Percentiles rank a stretch among this genome's conserved stretches.
Conservation (phyloP, 1,284 basidiomycete genomes). For the Gymnopus androsaceus region DNA sequence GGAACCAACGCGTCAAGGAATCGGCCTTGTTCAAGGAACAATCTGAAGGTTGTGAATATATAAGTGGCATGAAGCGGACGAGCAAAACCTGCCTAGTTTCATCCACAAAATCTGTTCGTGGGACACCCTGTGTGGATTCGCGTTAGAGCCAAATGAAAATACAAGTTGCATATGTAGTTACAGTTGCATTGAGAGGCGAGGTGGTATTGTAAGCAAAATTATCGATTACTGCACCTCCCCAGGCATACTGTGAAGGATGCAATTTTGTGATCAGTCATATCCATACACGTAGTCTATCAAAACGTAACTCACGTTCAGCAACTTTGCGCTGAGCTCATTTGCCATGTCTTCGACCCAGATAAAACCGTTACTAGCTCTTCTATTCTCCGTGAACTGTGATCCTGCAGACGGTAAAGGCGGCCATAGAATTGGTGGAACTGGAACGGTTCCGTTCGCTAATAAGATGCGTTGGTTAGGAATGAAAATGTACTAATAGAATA, state of each 20-base stretch:
- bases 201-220: conserved; percentile 35
- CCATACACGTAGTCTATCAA: not conserved
- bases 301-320: conserved; percentile 28
- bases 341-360: conserved; percentile 32
- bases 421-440: conserved; percentile 31
- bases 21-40: conserved; percentile 29
- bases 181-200: conserved; percentile 27
- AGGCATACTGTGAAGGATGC: conserved; percentile 26
- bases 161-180: conserved; percentile 5
- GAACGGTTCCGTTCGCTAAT: conserved; percentile 32
- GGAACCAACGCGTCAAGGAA: conserved; percentile 30
- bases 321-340: conserved; percentile 28
- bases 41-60: not conserved
- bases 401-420: conserved; percentile 33
- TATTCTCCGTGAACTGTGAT: conserved; percentile 26
- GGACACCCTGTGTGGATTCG: not conserved
- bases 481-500: not conserved
- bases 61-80: too few relatives aligned
- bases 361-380: conserved; percentile 31
- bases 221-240: conserved; percentile 35
- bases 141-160: not conserved
- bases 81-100: conserved; percentile 3
- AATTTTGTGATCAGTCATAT: not conserved
- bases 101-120: conserved; percentile 1
- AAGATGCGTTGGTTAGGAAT: not conserved